phyloP scores from a whole-genome alignment of 208 protist genomes.

The Willaertia magna region DNA sequence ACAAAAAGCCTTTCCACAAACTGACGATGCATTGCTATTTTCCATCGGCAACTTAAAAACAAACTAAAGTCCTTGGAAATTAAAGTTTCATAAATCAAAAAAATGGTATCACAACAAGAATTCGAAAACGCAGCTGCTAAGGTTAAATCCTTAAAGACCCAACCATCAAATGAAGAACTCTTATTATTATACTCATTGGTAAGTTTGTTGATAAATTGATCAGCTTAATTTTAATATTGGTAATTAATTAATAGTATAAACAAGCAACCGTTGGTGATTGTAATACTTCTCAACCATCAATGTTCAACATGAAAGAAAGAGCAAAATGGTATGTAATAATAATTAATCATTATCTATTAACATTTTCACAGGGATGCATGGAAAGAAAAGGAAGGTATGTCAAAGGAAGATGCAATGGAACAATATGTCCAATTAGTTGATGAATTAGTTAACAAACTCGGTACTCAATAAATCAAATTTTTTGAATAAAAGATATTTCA shows the following conservation, averaged over 20 bases:
- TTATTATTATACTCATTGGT: not conserved
- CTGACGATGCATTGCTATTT: too few species aligned
- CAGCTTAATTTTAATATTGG: too few species aligned
- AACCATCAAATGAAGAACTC: not conserved
- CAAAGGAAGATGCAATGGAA: conserved; percentile 64
- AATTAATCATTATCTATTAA: not conserved
- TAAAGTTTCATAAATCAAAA: not conserved
- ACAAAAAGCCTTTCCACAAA: too few species aligned
- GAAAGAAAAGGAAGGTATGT: conserved; percentile 67
- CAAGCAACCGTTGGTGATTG: not conserved
- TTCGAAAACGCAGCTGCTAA: not conserved
- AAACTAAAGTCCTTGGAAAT: too few species aligned
- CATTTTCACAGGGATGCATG: conserved; percentile 76
- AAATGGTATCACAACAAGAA: not conserved
- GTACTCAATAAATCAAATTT: not conserved
- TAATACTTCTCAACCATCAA: not conserved
- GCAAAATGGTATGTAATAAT: not conserved
- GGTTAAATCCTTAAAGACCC: not conserved
- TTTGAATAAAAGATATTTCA: not conserved
- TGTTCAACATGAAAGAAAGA: not conserved
- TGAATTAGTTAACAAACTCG: not conserved
- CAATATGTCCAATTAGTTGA: conserved; percentile 56
- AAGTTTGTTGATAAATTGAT: not conserved
- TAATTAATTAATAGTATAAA: not conserved
- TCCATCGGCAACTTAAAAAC: too few species aligned